These are phyloP conservation scores for Sporothrix curviconia DNA, from an alignment of 2,329 filamentous ascomycete genomes.

Conservation along the genomic window DNA sequence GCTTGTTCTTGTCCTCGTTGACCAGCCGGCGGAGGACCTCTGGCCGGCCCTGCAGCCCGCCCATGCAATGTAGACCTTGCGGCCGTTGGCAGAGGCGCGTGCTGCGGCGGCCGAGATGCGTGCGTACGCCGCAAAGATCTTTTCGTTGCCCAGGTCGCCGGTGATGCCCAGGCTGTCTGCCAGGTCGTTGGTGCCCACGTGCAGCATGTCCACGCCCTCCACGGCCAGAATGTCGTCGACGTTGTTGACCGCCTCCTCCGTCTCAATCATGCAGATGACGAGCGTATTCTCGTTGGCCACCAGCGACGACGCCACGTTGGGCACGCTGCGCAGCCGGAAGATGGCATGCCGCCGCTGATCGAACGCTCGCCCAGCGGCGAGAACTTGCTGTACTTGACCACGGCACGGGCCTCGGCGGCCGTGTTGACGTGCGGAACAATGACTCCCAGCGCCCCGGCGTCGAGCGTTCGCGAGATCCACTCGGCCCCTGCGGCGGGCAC, in stretches of 20 bases:
- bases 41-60: background rate
- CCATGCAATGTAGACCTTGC: constrained; percentile 4
- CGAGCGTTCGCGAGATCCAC: background rate
- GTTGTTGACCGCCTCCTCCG: background rate
- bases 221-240: background rate
- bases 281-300: background rate
- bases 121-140: background rate
- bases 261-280: constrained; percentile 7
- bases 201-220: background rate
- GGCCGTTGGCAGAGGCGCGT: background rate
- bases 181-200: background rate
- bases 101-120: background rate
- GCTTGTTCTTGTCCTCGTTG: constrained; percentile 2
- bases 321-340: background rate
- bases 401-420: background rate
- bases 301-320: background rate
- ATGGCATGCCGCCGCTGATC: background rate
- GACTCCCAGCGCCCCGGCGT: background rate
- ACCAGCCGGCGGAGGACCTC: background rate
- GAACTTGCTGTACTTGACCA: constrained; percentile 4
- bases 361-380: background rate
- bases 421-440: constrained; percentile 5
- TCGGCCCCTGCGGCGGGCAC: background rate
- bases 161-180: constrained; percentile 4
- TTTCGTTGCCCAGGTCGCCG: background rate